A percentile compares a stretch with the other conserved stretches of the same genome.
Conservation (phyloP, 306 rosid species). For the Cicer pinnatifidum region DNA sequence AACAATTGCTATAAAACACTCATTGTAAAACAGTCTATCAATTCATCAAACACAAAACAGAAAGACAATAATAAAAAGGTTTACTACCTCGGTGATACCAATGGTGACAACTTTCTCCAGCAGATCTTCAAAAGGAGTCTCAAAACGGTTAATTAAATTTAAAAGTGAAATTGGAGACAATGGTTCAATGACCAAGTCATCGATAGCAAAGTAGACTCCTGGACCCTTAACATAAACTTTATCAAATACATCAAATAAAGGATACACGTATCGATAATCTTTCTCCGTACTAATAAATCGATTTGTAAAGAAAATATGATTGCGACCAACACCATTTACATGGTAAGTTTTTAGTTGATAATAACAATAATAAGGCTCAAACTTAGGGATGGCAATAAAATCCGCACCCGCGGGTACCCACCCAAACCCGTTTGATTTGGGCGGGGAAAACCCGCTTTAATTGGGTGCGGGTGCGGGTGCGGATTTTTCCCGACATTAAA, state of each 20-base stretch:
- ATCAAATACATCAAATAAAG: fast-evolving
- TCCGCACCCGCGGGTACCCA: no score
- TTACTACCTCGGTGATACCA: neutral
- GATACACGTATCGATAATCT: neutral
- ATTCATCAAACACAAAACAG: neutral
- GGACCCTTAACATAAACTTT: neutral
- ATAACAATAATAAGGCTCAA: neutral
- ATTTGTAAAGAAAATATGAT: neutral
- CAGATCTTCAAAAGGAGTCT: neutral
- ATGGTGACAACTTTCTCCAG: constrained; percentile 8
- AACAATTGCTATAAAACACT: neutral
- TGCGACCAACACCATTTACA: neutral
- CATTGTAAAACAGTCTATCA: neutral
- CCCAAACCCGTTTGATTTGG: no score
- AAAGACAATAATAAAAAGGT: neutral
- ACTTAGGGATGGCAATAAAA: no score
- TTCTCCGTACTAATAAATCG: no score
- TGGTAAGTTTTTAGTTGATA: neutral
- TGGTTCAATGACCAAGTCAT: neutral
- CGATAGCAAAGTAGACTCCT: neutral
- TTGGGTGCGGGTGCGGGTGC: no score
- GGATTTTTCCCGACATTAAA: no score
- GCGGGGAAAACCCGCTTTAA: no score
- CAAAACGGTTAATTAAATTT: neutral
- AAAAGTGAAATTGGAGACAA: neutral